phyloP scores from a whole-genome alignment of 495 filamentous ascomycete genomes.

The Penicillium mononematosum region DNA sequence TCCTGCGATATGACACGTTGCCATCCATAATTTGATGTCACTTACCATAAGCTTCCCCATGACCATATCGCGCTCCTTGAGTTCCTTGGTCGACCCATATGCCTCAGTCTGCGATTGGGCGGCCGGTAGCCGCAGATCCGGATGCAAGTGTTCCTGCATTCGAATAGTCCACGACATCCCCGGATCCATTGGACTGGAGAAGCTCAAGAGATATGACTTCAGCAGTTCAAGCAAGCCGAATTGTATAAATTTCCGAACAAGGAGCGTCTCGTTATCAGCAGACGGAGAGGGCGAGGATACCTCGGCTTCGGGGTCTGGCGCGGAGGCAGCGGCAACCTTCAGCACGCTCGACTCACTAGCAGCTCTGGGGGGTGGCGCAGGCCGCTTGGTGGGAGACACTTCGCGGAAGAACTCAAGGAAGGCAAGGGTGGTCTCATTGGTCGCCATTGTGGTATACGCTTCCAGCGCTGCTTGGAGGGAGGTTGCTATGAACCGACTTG shows the following conservation, averaged over 20 bases:
- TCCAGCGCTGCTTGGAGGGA: conserved; percentile 74
- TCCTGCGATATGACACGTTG: no score
- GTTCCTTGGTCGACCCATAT: conserved; percentile 60
- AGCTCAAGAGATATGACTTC: conserved; percentile 69
- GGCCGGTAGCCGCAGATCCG: conserved; percentile 37
- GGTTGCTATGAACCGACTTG: conserved; percentile 89
- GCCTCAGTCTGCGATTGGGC: conserved; percentile 57
- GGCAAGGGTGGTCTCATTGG: conserved; percentile 66
- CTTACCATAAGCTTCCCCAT: conserved; percentile 74
- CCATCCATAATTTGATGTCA: conserved; percentile 8
- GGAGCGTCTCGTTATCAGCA: conserved; percentile 52
- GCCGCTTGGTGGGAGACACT: conserved; percentile 69
- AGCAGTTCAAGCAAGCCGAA: conserved; percentile 83
- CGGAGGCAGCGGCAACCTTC: conserved; percentile 48
- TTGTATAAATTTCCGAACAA: conserved; percentile 72
- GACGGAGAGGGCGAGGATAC: conserved; percentile 49
- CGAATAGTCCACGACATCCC: conserved; percentile 76
- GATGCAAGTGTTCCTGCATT: conserved; percentile 68
- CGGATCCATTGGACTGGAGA: conserved; percentile 55
- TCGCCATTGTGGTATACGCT: conserved; percentile 58
- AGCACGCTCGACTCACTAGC: conserved; percentile 51
- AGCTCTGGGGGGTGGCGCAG: conserved; percentile 68
- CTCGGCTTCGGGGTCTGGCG: conserved; percentile 80
- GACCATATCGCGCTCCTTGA: conserved; percentile 66
- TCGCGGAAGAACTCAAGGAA: conserved; percentile 74